Base-by-base conservation (phyloP, 768 basidiomycete species). In the Phylloporus arenicola region DNA sequence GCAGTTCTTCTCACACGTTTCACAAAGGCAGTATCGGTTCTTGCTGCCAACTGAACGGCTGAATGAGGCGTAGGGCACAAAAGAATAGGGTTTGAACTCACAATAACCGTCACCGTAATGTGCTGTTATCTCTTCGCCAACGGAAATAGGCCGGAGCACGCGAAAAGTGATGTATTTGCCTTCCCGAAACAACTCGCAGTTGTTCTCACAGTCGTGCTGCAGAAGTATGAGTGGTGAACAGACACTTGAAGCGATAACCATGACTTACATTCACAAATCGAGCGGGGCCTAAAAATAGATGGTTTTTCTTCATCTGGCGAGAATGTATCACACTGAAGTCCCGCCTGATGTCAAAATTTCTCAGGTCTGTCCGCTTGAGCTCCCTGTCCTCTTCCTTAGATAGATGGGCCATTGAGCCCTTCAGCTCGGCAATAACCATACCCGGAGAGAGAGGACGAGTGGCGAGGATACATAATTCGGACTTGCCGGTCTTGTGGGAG, bases 321-420 rank as follows among this genome's bases (percentile, higher is more conserved):
- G 88, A 91, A 68, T 92, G 89, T 47, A 92, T 91, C 61, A 92
- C 90, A 66, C 88, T 91, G 64, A 92, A 92, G 66, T 92, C 90
- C 60, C 88, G 75, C 52, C 90, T 81, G 56, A 88, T 88, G 58
- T 86, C 84, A 47, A 76, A 75, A 48, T 73, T 68, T 55, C 83
- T 77, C 53, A 82, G 73, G 69, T 86, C 86, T 10, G 87, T 90
- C 29, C 88, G 81, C 67, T 92, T 90, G 57, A 92, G 81, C 55
- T 90, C 90, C 64, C 78, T 80, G 61, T 92, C 90, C 62, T 92
- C 90, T 55, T 88, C 86, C 47, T 87, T 85, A 16, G 88, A 87
- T 40, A 92, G 70, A 64, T 91, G 83, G 16, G 91, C 90, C 86
- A 92, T 88, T 10, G 90, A 92, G 31, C 90, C 90, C 65, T 92